Evolutionary conservation across 2,329 filamentous ascomycete species (phyloP), one percentile per base, ranked within the genome.

Genomic region (Cryphonectria japonica): DNA sequence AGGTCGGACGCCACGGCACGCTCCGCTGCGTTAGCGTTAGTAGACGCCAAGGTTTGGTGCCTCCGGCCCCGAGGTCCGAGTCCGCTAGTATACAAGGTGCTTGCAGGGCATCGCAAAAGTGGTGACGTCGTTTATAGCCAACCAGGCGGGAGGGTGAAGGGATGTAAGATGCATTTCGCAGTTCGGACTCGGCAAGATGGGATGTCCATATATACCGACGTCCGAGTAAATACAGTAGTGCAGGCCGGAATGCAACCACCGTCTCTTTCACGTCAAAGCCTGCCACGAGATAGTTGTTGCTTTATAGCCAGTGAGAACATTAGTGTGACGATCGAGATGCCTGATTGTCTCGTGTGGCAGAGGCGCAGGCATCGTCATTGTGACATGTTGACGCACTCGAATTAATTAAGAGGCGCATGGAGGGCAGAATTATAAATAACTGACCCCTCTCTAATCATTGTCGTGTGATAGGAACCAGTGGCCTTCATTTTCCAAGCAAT

Each of bases 41-140:
- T 29, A 57, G 54, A 9, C 54, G 54, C 54, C 54, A 59, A 19
- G 11, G 29, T 13, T 57, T 26, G 26, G 26, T 57, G 13, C n/a
- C 26, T 26, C 52, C 52, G 26, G 52, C 52, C 52, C n/a, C 26
- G 52, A 54, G 26, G 29, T 22, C 22, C 59, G 32, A 16, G 59
- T 16, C 59, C 59, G 32, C 6, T 14, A 61, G 1, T 1, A 22
- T 9, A 39, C 16, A 32, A 2, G 11, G 37, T 9, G 9, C 52
- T 16, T 59, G 7, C 57, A 60, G 19, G 57, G 29, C 57, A 14
- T 60, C 2, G 13, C 4, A 43, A 64, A 64, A 64, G 61, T 64
- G 61, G 61, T 64, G 61, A 64, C 61, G 61, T 64, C 39, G n/a
- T 64, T 14, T 43, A 32, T 5, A 13, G 26, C 29, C 52, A 57